Evolutionary conservation across 2,329 filamentous ascomycete genomes (phyloP).

Genomic region (Phyllosticta citrichinensis): DNA sequence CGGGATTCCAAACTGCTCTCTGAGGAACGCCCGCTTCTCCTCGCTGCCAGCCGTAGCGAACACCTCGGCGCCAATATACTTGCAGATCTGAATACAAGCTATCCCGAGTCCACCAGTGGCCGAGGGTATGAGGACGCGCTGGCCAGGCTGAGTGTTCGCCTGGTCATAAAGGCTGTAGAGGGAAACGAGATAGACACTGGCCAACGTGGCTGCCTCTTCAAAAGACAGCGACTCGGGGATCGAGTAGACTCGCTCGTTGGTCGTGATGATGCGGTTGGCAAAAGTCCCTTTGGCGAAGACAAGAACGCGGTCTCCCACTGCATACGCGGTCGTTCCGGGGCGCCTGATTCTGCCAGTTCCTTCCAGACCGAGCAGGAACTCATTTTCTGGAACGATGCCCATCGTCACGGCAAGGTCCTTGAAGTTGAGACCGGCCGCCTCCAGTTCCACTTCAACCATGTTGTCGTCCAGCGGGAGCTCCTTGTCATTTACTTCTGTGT

Average conservation of each 20-base stretch:
- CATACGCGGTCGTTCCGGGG: neutral
- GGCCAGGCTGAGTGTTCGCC: slow-evolving; percentile 6
- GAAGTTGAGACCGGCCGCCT: slow-evolving; percentile 14
- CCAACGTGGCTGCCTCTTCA: slow-evolving; percentile 17
- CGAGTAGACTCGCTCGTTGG: neutral
- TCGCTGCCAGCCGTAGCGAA: slow-evolving; percentile 17
- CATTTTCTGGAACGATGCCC: slow-evolving; percentile 11
- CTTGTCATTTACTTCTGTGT: slow-evolving; percentile 1
- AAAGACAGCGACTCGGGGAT: slow-evolving; percentile 16
- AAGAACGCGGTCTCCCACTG: slow-evolving; percentile 4
- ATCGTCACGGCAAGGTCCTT: slow-evolving; percentile 13
- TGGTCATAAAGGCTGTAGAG: slow-evolving; percentile 14
- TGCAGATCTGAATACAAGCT: slow-evolving; percentile 17
- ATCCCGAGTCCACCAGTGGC: slow-evolving; percentile 22
- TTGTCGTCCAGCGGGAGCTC: slow-evolving; percentile 5
- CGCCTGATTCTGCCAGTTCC: slow-evolving; percentile 11
- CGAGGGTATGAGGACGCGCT: slow-evolving; percentile 22
- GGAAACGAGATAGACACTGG: slow-evolving; percentile 13
- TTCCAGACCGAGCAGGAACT: slow-evolving; percentile 13
- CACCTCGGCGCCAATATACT: slow-evolving; percentile 16
- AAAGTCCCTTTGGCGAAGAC: slow-evolving; percentile 2
- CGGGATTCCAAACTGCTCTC: slow-evolving; percentile 15
- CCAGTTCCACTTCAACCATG: slow-evolving; percentile 15
- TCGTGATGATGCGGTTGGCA: neutral
- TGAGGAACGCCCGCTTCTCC: slow-evolving; percentile 15